Percentiles rank a stretch among this genome's conserved stretches.
These are phyloP conservation scores for Solanum peruvianum DNA, from an alignment of 257 asterid species.

Conservation along the genomic window DNA sequence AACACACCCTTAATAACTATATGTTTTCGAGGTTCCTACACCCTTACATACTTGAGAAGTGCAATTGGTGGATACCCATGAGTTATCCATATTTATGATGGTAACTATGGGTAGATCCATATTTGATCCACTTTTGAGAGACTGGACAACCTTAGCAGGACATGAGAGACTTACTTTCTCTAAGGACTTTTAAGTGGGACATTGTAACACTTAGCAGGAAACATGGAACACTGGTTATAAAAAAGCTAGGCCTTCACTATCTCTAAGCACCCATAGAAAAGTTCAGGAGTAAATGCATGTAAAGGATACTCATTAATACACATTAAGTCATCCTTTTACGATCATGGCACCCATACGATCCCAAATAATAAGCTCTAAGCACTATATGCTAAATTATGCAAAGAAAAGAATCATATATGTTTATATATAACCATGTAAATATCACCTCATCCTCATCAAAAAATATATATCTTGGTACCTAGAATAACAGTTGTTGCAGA, in stretches of 20 bases:
- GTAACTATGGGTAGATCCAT: not conserved
- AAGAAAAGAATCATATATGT: not conserved
- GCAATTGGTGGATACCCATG: not conserved
- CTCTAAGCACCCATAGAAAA: not conserved
- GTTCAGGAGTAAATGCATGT: not conserved
- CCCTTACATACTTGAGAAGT: not conserved
- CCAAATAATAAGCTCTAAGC: not conserved
- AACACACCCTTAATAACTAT: not conserved
- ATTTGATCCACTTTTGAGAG: not conserved
- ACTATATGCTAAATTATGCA: not conserved
- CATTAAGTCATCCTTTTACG: not conserved
- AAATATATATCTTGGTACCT: slow-evolving; percentile 33
- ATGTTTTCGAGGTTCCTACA: not conserved
- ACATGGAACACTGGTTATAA: not conserved
- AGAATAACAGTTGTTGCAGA: slow-evolving; percentile 61
- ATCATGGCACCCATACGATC: not conserved
- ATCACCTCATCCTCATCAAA: not conserved
- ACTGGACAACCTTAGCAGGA: not conserved
- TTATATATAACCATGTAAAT: not conserved
- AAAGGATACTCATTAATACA: not conserved
- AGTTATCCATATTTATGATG: not conserved
- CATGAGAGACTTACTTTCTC: not conserved
- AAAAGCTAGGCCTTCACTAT: not conserved
- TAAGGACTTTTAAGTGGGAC: not conserved
- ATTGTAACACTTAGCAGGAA: not conserved